These are phyloP conservation scores for Paramecium sexaurelia DNA, from an alignment of 73 alveolate species.

Conservation along the genomic window DNA sequence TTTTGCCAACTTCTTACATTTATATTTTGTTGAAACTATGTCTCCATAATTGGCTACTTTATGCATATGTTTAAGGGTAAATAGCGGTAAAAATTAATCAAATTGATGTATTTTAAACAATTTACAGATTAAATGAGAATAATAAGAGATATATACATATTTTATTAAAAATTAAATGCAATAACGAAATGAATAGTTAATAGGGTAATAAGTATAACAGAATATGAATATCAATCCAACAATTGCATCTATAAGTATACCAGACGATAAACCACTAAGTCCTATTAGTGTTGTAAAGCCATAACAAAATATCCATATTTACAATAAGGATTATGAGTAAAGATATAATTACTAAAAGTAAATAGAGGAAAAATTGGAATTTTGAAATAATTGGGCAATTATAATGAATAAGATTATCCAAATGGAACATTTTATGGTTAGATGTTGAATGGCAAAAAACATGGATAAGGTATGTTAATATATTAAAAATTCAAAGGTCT, in stretches of 20 bases:
- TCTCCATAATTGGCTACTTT: background rate
- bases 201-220: background rate
- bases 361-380: background rate
- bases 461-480: conserved; percentile 40
- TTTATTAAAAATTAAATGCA: background rate
- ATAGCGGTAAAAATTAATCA: background rate
- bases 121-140: background rate
- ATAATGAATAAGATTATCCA: background rate
- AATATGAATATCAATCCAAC: conserved; percentile 8
- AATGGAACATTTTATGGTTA: conserved; percentile 63
- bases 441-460: conserved; percentile 57
- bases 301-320: background rate
- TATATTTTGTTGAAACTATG: background rate
- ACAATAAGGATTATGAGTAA: background rate
- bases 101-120: background rate
- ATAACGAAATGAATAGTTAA: background rate
- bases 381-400: background rate
- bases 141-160: too few species aligned
- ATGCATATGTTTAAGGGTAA: background rate
- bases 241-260: background rate
- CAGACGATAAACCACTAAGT: conserved; percentile 29
- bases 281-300: background rate
- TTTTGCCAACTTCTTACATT: background rate
- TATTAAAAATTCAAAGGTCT: conserved; percentile 45
- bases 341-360: background rate